Conservation (phyloP, 208 protist species). For the Leishmania tarentolae region DNA sequence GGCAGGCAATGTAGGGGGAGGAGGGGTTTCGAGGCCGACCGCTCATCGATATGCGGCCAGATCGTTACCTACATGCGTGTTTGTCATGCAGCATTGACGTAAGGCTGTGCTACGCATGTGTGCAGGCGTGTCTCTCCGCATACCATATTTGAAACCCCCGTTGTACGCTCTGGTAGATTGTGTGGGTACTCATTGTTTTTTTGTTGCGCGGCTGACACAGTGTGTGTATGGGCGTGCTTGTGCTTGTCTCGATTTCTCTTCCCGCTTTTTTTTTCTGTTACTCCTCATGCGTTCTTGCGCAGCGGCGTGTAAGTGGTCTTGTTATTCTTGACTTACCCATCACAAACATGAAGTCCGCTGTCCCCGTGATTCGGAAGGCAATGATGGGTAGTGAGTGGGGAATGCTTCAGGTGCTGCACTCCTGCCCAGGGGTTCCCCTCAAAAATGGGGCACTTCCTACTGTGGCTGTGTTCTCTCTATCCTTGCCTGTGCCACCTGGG, state of each 20-base stretch:
- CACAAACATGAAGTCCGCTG: not conserved
- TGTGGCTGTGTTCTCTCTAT: not conserved
- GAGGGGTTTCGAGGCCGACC: not conserved
- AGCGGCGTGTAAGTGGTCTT: not conserved
- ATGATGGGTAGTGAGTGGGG: not conserved
- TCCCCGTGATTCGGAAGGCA: not conserved
- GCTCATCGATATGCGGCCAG: not conserved
- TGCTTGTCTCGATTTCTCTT: too few relatives aligned
- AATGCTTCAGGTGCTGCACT: not conserved
- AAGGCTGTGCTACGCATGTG: not conserved
- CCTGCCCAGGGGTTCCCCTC: not conserved
- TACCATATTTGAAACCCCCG: not conserved
- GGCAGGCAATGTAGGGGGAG: not conserved
- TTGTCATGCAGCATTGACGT: not conserved
- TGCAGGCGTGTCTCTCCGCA: not conserved
- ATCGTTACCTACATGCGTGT: not conserved
- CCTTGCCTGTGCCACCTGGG: not conserved
- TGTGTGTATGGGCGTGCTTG: slow-evolving; percentile 1
- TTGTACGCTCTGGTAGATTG: not conserved
- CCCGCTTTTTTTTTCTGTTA: not conserved
- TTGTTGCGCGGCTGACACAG: not conserved
- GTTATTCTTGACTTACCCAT: not conserved
- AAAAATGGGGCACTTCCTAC: not conserved
- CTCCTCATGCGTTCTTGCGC: not conserved
- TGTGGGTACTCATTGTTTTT: not conserved